Evolutionary conservation across 2,329 filamentous ascomycete genomes (phyloP), one percentile per base, ranked within the genome.

Genomic region (Neonectria faginata): DNA sequence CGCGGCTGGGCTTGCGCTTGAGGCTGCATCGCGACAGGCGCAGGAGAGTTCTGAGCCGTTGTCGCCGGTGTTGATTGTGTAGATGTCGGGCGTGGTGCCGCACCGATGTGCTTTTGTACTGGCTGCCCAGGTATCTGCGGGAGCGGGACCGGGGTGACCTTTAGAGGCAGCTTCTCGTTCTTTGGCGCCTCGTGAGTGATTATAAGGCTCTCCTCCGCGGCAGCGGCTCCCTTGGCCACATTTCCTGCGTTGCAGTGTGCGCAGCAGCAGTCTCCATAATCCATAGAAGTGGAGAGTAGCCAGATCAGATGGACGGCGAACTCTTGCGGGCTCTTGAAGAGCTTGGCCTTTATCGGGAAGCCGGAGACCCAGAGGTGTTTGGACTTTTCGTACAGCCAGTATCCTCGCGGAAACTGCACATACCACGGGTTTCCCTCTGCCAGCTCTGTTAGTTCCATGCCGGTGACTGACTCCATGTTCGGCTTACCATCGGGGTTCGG

Each of bases 261-360:
- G 66, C 85, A 87, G 56, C 82, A 84, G 72, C 85, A 87, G 65
- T 86, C 82, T 48, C 71, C 78, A 51, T 83, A 82, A 69, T 84
- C 81, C 64, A 75, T 77, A 14, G 84, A 85, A 16, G 75, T 71
- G 31, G 84, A 84, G 8, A 84, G 75, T 2, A 87, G 80, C 84
- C 84, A 87, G 53, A 87, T 77, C 25, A 85, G 67, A 65, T 87
- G 85, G 9, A 84, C 76, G 5, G 81, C 83, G 63, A 87, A 85
- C 66, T 87, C 85, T 61, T 85, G 83, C 0, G 85, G 84, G 47
- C 82, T 84, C 72, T 83, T 85, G 71, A 82, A 86, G 5, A 84
- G 75, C 71, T 83, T 85, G 36, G 78, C 71, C 65, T 84, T 84
- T 65, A 80, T 75, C 5, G 83, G 83, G 62, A 84, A 84, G 9